Evolutionary conservation across 495 filamentous ascomycete species (phyloP), one percentile per base, ranked within the genome.

Genomic region (Xylona heveae): DNA sequence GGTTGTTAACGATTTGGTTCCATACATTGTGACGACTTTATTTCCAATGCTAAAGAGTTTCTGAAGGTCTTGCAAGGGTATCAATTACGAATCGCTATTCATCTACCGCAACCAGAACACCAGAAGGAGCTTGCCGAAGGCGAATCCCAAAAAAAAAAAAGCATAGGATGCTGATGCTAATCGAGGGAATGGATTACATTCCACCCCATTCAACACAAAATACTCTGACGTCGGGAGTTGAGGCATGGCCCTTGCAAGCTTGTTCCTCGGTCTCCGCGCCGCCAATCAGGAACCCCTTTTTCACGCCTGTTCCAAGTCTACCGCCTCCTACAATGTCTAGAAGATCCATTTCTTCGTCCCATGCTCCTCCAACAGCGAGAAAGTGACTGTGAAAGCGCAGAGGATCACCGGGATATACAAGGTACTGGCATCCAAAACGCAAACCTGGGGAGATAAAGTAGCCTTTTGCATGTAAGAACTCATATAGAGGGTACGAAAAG

Each of bases 371-470:
- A 13, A 69, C 70, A 16, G 71, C 76, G 35, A 92, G 53, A 46
- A 93, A 95, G 49, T 95, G 88, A 21, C 76, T 79, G 50, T 97
- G 88, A 52, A 85, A 97, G 6, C 90, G 75, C 18, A 95, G 56
- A 0, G 88, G 79, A 51, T 97, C 88, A 20, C 90, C 90, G 0
- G 88, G 88, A 45, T 97, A 95, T 1, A 84, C 83, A 36, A 78
- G 74, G 53, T 81, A 93, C 46, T 92, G 71, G 44, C 82, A 90
- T 20, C 88, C 88, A 44, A 97, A 97, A 17, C 88, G 78, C 19
- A 97, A 60, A 6, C 90, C 88, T 1, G 88, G 90, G 25, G 76
- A 77, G 24, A 90, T 64, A 54, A 75, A 97, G 50, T 93, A 97
- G 22, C 71, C 74, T 9, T 64, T 54, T 5, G 62, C 54, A 42